Evolutionary conservation across 306 rosid genomes (phyloP).

Genomic region (Cyclanthera cordifolia): DNA sequence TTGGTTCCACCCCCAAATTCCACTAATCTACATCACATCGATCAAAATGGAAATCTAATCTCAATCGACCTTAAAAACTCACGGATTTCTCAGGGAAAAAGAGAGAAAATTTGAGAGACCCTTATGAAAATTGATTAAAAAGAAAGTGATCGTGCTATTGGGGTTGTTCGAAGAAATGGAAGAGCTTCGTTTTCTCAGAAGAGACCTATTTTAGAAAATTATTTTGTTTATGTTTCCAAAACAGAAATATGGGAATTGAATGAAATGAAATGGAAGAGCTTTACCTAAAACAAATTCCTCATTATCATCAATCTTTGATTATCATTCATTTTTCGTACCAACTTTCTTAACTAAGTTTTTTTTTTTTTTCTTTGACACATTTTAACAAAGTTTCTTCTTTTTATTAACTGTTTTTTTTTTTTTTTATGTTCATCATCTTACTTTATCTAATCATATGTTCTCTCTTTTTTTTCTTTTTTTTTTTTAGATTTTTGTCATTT

Average conservation of each 20-base stretch:
- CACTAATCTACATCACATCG: constrained; percentile 19
- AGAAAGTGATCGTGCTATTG: background rate
- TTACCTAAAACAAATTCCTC: constrained; percentile 5
- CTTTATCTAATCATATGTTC: too few relatives aligned
- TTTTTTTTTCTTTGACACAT: too few relatives aligned
- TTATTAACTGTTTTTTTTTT: background rate
- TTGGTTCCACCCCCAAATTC: constrained; percentile 5
- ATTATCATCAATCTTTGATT: background rate
- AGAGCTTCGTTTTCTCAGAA: constrained; percentile 9
- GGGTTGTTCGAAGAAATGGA: background rate
- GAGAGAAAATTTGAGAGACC: background rate
- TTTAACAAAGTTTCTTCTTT: background rate
- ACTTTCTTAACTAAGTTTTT: background rate
- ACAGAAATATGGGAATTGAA: too few relatives aligned
- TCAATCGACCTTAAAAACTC: background rate
- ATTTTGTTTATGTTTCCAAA: too few relatives aligned
- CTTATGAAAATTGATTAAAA: background rate
- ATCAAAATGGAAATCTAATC: background rate
- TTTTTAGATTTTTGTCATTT: background rate
- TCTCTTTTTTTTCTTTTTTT: background rate
- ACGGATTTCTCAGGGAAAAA: background rate
- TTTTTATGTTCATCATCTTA: too few relatives aligned
- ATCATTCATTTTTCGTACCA: background rate
- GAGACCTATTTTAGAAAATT: background rate
- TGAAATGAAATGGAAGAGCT: background rate